Conservation (phyloP, 495 filamentous ascomycete genomes). For the Trichoderma gamsii region DNA sequence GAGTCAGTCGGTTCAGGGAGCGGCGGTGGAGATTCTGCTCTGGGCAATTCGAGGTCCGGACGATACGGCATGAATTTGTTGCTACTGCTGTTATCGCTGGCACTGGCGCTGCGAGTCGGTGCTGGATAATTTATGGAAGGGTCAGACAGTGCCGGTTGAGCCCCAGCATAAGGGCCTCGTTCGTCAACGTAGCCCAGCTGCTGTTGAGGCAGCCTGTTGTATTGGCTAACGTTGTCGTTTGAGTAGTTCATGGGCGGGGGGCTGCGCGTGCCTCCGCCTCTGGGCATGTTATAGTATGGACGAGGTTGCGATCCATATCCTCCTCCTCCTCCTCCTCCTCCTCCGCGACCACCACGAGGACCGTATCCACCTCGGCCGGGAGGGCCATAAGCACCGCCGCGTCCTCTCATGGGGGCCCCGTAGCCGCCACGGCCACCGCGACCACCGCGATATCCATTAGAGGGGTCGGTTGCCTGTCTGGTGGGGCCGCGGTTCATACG, state of each 20-base stretch:
- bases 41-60: conserved; percentile 37
- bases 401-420: conserved; percentile 27
- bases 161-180: conserved; percentile 25
- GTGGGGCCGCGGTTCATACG: conserved; percentile 46
- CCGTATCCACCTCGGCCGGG: conserved; percentile 35
- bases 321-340: conserved; percentile 38
- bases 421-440: conserved; percentile 48
- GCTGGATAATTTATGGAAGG: not conserved
- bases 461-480: conserved; percentile 44
- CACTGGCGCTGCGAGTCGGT: not conserved
- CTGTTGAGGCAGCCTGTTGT: conserved; percentile 43
- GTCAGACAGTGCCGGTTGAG: not conserved
- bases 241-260: conserved; percentile 53
- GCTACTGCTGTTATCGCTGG: not conserved
- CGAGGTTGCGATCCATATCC: conserved; percentile 40
- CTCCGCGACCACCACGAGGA: conserved; percentile 29
- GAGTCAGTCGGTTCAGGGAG: conserved; percentile 46
- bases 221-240: conserved; percentile 48
- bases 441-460: conserved; percentile 39
- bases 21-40: conserved; percentile 59
- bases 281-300: conserved; percentile 18
- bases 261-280: conserved; percentile 19
- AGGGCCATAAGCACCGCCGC: conserved; percentile 21
- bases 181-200: conserved; percentile 38
- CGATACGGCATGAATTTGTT: conserved; percentile 39